A percentile compares a stretch with the other conserved stretches of the same genome.
These are phyloP conservation scores for Aspergillus sojae DNA, from an alignment of 2,329 filamentous ascomycete genomes.

Conservation along the genomic window DNA sequence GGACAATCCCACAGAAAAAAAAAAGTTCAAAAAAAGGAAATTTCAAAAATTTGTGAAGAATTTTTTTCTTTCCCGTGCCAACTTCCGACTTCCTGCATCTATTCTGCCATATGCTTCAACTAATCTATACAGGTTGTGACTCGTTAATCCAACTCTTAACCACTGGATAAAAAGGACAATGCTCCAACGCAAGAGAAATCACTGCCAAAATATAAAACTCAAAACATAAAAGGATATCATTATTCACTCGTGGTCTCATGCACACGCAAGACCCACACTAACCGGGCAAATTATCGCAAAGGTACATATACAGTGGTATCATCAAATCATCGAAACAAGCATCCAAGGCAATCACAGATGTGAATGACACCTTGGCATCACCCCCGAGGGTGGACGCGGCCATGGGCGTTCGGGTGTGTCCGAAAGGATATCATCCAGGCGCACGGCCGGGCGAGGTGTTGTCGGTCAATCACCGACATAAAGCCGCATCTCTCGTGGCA, in stretches of 20 bases:
- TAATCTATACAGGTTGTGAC: neutral
- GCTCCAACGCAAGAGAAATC: neutral
- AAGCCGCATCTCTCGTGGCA: neutral
- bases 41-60: neutral
- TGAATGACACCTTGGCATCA: neutral
- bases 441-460: neutral
- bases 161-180: neutral
- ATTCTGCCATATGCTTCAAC: neutral
- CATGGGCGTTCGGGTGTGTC: too few species aligned
- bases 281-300: neutral
- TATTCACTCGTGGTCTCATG: neutral
- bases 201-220: neutral
- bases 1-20: neutral
- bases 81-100: neutral
- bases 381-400: neutral
- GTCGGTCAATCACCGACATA: neutral
- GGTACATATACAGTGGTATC: conserved; percentile 5
- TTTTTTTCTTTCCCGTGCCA: neutral
- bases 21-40: neutral
- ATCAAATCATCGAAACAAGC: conserved; percentile 5
- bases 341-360: neutral
- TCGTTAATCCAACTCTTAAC: neutral
- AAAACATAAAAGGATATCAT: neutral
- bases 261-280: neutral
- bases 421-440: neutral